These are phyloP conservation scores for Ceriops zippeliana DNA, from an alignment of 345 rosid genomes.

Conservation along the genomic window DNA sequence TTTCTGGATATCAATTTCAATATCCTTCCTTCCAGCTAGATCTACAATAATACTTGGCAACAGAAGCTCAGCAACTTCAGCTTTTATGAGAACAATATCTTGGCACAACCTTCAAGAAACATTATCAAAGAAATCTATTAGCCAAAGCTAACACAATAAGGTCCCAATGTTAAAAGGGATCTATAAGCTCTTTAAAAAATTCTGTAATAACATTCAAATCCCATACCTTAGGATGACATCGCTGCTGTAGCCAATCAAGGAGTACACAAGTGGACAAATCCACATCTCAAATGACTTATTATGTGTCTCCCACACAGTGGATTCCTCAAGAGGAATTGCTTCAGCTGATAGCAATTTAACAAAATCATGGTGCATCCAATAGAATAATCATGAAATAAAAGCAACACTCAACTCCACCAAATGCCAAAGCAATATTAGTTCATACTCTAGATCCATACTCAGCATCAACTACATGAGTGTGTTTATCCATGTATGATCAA, in stretches of 20 bases:
- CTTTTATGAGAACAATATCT: slow-evolving; percentile 69
- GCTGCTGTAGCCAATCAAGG: slow-evolving; percentile 60
- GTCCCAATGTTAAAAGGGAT: slow-evolving; percentile 5
- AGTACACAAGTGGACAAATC: slow-evolving; percentile 87
- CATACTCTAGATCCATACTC: not conserved
- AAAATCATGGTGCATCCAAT: slow-evolving; percentile 14
- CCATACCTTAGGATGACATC: slow-evolving; percentile 74
- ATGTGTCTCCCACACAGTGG: slow-evolving; percentile 67
- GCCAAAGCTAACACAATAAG: slow-evolving; percentile 5
- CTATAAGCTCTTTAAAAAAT: slow-evolving; percentile 2
- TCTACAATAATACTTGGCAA: slow-evolving; percentile 70
- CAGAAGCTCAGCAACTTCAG: slow-evolving; percentile 88
- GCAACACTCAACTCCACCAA: slow-evolving; percentile 6
- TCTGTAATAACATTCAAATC: not conserved
- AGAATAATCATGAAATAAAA: slow-evolving; percentile 12
- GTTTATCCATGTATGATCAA: not conserved
- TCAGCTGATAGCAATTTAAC: slow-evolving; percentile 45
- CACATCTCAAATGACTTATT: slow-evolving; percentile 73
- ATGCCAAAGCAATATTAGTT: not conserved
- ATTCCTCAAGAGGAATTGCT: slow-evolving; percentile 53
- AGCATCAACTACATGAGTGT: not conserved
- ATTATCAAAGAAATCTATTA: slow-evolving; percentile 9
- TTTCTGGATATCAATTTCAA: slow-evolving; percentile 45
- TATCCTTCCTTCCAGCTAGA: slow-evolving; percentile 60
- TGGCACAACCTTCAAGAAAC: slow-evolving; percentile 69